These are phyloP conservation scores for Ascochyta lentis DNA, from an alignment of 2,329 filamentous ascomycete genomes.

Conservation along the genomic window DNA sequence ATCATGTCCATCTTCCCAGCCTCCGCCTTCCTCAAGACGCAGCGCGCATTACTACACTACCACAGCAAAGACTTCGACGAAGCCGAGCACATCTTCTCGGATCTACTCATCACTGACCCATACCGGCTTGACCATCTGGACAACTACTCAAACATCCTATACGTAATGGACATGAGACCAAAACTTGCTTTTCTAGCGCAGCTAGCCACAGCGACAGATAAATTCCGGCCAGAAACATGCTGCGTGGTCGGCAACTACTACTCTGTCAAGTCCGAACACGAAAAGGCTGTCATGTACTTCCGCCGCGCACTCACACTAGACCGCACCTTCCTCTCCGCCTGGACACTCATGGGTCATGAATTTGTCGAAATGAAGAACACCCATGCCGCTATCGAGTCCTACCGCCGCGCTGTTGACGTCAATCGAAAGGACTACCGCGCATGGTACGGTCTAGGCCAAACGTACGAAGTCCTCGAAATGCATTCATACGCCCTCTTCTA, in stretches of 20 bases:
- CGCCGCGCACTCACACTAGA: constrained; percentile 89
- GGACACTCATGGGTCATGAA: constrained; percentile 99
- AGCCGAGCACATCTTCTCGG: constrained; percentile 68
- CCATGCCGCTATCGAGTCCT: constrained; percentile 95
- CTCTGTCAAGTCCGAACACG: constrained; percentile 89
- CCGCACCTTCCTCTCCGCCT: constrained; percentile 88
- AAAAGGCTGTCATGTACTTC: constrained; percentile 98
- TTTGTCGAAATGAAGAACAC: constrained; percentile 99
- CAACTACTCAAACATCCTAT: constrained; percentile 96
- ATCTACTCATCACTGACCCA: constrained; percentile 72
- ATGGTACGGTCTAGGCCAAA: constrained; percentile 96
- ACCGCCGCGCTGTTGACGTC: constrained; percentile 91
- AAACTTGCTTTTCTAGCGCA: constrained; percentile 94
- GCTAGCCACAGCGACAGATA: constrained; percentile 88
- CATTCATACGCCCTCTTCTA: constrained; percentile 97
- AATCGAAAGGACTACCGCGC: constrained; percentile 96
- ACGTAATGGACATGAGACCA: constrained; percentile 85
- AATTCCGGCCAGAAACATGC: constrained; percentile 95
- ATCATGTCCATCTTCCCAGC: constrained; percentile 84
- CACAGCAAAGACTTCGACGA: constrained; percentile 81
- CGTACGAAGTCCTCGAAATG: constrained; percentile 98
- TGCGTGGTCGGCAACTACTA: constrained; percentile 98
- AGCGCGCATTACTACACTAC: constrained; percentile 85
- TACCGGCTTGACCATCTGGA: constrained; percentile 86
- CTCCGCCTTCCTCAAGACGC: constrained; percentile 89